Evolutionary conservation across 177 flowering plant species (phyloP).

Genomic region (Vitis hybrid): DNA sequence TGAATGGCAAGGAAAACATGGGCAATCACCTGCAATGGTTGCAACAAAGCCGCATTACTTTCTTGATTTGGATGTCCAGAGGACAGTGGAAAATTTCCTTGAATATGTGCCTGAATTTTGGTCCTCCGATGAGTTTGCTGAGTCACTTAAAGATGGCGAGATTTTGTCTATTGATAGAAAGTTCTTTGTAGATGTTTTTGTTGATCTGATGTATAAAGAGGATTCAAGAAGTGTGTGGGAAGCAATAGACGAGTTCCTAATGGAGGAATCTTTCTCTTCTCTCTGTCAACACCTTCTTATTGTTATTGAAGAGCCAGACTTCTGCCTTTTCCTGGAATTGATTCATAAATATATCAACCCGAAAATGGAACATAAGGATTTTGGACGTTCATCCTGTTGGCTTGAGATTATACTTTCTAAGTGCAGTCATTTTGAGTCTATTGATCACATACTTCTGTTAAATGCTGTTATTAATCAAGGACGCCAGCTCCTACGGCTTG

Average conservation of each 20-base stretch:
- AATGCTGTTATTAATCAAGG: slow-evolving; percentile 67
- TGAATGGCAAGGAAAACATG: slow-evolving; percentile 97
- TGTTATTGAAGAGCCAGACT: slow-evolving; percentile 62
- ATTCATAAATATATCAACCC: slow-evolving; percentile 34
- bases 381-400: slow-evolving; percentile 42
- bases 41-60: slow-evolving; percentile 98
- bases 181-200: slow-evolving; percentile 63
- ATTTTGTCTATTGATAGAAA: slow-evolving; percentile 58
- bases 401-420: slow-evolving; percentile 54
- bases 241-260: slow-evolving; percentile 52
- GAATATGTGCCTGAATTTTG: slow-evolving; percentile 94
- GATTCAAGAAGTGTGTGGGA: slow-evolving; percentile 71
- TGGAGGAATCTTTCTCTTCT: slow-evolving; percentile 60
- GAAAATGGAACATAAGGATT: slow-evolving; percentile 20
- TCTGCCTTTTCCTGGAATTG: slow-evolving; percentile 41
- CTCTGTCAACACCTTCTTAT: slow-evolving; percentile 76
- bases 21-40: slow-evolving; percentile 96
- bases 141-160: slow-evolving; percentile 78
- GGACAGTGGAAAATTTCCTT: slow-evolving; percentile 81
- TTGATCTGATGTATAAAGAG: slow-evolving; percentile 69
- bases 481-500: slow-evolving; percentile 62
- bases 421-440: slow-evolving; percentile 35
- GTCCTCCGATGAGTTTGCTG: slow-evolving; percentile 86
- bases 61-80: slow-evolving; percentile 81
- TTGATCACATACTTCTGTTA: slow-evolving; percentile 65